A percentile compares a stretch with the other conserved stretches of the same genome.
Conservation (phyloP, 306 rosid genomes). For the Gleditsia sinensis region DNA sequence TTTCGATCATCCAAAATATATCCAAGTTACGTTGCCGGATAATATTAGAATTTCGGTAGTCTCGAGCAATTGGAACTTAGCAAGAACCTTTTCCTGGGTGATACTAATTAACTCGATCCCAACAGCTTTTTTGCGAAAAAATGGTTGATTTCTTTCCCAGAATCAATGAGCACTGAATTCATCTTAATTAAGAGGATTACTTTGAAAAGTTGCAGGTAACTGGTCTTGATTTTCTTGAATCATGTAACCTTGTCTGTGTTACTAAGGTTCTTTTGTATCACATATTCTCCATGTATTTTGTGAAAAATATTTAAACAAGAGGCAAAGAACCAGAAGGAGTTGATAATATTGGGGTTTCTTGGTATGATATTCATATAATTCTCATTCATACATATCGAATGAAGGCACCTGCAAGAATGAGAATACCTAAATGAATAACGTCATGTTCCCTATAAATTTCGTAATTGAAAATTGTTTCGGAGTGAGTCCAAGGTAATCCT, state of each 20-base stretch:
- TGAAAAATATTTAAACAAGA: neutral
- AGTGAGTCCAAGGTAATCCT: slow-evolving; percentile 4
- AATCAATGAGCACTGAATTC: too few relatives aligned
- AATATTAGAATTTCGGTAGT: slow-evolving; percentile 11
- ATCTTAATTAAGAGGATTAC: neutral
- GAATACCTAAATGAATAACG: neutral
- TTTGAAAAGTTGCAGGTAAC: neutral
- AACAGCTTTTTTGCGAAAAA: too few relatives aligned
- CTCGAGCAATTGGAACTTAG: neutral
- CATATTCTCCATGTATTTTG: neutral
- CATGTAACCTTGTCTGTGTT: too few relatives aligned
- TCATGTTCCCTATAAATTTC: neutral
- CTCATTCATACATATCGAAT: slow-evolving; percentile 1
- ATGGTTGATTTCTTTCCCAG: too few relatives aligned
- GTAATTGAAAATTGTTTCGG: slow-evolving; percentile 2
- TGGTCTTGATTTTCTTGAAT: slow-evolving; percentile 21
- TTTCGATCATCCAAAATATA: slow-evolving; percentile 24
- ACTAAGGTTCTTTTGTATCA: neutral
- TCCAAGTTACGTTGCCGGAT: neutral
- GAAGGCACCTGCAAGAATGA: neutral
- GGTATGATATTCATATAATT: neutral
- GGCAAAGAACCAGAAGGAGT: neutral
- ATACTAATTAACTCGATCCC: too few relatives aligned
- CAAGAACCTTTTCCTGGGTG: neutral
- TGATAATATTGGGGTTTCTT: neutral